Evolutionary conservation across 352 stramenopile species (phyloP).

Genomic region (Saprolegnia diclina): DNA sequence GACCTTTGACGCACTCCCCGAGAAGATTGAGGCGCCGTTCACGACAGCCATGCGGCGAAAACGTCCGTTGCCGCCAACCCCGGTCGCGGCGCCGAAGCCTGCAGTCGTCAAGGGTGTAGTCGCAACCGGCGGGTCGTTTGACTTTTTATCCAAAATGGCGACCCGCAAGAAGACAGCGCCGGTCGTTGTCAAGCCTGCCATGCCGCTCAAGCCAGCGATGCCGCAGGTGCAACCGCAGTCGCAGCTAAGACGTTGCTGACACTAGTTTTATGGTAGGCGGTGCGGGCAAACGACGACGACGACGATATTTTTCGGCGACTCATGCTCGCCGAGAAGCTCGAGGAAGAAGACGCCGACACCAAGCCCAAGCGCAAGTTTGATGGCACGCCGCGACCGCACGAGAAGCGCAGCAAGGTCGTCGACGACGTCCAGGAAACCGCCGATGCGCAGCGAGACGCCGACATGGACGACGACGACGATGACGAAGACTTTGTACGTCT

Average conservation of each 20-base stretch:
- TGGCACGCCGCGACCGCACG: neutral
- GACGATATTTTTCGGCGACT: conserved; percentile 15
- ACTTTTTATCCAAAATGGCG: conserved; percentile 81
- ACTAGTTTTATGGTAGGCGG: no score
- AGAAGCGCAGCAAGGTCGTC: neutral
- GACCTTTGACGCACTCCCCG: conserved; percentile 42
- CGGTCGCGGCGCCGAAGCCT: conserved; percentile 30
- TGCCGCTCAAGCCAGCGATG: conserved; percentile 3
- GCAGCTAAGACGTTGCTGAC: neutral
- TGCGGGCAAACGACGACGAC: neutral
- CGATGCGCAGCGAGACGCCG: neutral
- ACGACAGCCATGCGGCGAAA: neutral
- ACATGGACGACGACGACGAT: neutral
- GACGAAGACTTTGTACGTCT: conserved; percentile 9
- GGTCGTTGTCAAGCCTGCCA: neutral
- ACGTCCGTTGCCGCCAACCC: conserved; percentile 33
- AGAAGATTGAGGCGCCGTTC: conserved; percentile 1
- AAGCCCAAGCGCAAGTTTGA: conserved; percentile 23
- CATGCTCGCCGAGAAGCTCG: neutral
- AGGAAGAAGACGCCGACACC: conserved; percentile 14
- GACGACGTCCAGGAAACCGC: neutral
- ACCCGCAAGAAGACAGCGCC: conserved; percentile 19
- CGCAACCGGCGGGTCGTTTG: conserved; percentile 70
- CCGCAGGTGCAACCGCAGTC: neutral
- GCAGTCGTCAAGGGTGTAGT: conserved; percentile 55